Evolutionary conservation across 768 basidiomycete genomes (phyloP), one percentile per base, ranked within the genome.

Genomic region (Termitomyces bulborhizus): DNA sequence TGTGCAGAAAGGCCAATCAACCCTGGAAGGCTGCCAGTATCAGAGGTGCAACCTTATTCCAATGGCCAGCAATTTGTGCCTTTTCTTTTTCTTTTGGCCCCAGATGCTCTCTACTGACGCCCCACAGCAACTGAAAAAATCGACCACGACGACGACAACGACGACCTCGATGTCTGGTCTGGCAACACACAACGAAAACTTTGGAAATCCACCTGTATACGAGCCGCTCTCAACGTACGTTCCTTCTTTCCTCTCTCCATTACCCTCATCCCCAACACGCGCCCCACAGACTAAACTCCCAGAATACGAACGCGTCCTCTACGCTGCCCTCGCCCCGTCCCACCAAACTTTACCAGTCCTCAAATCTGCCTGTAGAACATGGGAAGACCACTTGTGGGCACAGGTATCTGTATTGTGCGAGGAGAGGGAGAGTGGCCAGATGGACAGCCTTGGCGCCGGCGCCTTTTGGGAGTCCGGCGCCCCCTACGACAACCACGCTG

Each of bases 301-400:
- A 0, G 75, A 82, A 13, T 75, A 84, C 39, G 93, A 98, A 67
- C 86, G 93, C n/a, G 79, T 85, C 1, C 73, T 98, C 0, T 95
- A 93, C 61, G 95, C 94, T 0, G 85, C 93, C 0, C 80, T 99
- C 7, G 85, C 77, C 27, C 95, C 85, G 32, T 87, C 77, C 12
- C 81, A 76, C 45, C 85, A 79, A 68, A 90, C 88, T 1, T 78
- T 82, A 0, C 71, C 68, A 21, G 69, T 86, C 32, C 79, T 93
- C 34, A 84, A 88, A 58, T 78, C 84, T 0, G 83, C 88, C 3
- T 95, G 92, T 64, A 72, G 85, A 34, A 88, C 90, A 21, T 98
- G 96, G 95, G 90, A 95, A 64, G 97, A 99, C 64, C 87, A 95
- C 65, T 75, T 98, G 0, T 99, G 97, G 97, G 92, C 90, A 0